These are phyloP conservation scores for Arthrobotrys iridis DNA, from an alignment of 2,329 filamentous ascomycete species.

Conservation along the genomic window DNA sequence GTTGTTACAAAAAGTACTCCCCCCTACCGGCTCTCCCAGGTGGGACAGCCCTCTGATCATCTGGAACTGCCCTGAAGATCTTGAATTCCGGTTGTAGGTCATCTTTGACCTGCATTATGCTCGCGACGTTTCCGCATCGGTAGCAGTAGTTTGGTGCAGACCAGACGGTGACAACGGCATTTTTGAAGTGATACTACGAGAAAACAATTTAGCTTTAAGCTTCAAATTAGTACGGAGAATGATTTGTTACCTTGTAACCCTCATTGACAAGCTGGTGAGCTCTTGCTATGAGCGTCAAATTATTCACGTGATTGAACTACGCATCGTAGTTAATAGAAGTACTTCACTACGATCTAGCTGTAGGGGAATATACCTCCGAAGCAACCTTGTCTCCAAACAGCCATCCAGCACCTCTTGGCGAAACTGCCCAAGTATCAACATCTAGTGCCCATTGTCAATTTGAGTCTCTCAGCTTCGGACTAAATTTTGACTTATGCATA, in stretches of 20 bases:
- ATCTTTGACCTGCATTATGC: slow-evolving; percentile 88
- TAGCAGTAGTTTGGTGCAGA: slow-evolving; percentile 66
- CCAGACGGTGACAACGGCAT: slow-evolving; percentile 87
- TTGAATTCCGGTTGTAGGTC: slow-evolving; percentile 90
- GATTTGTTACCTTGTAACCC: slow-evolving; percentile 71
- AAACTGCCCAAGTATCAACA: slow-evolving; percentile 76
- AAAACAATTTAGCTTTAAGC: background rate
- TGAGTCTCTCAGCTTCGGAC: background rate
- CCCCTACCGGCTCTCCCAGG: slow-evolving; percentile 74
- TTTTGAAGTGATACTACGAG: slow-evolving; percentile 83
- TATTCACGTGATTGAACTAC: slow-evolving; percentile 79
- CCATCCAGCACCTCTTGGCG: slow-evolving; percentile 72
- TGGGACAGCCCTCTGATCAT: slow-evolving; percentile 82
- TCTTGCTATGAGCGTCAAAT: slow-evolving; percentile 75
- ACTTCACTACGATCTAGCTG: background rate
- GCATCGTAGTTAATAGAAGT: slow-evolving; percentile 6
- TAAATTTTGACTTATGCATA: slow-evolving; percentile 19
- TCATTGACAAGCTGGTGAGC: slow-evolving; percentile 81
- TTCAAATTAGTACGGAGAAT: background rate
- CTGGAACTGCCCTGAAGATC: slow-evolving; percentile 89
- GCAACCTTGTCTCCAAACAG: slow-evolving; percentile 72
- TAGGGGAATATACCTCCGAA: slow-evolving; percentile 64
- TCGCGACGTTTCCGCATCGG: slow-evolving; percentile 69
- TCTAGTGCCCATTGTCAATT: slow-evolving; percentile 60
- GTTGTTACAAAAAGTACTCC: slow-evolving; percentile 73